Percentiles rank a stretch among this genome's conserved stretches.
These are phyloP conservation scores for Clavispora santaluciae DNA, from an alignment of 805 yeast species.

Conservation along the genomic window DNA sequence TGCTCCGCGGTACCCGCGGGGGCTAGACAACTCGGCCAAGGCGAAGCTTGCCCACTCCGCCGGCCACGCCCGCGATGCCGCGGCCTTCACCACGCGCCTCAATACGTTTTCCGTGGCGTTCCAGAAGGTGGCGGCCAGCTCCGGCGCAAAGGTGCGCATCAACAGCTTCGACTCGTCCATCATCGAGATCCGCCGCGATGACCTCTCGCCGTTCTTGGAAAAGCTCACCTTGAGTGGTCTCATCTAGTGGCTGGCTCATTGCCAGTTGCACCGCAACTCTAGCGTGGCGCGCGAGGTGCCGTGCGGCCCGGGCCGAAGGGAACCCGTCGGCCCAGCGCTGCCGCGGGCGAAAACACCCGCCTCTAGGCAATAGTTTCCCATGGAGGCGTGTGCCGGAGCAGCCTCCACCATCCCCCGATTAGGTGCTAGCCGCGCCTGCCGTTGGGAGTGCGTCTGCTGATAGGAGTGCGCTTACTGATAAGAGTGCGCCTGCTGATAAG, in stretches of 20 bases:
- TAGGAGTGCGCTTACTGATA: too few relatives aligned
- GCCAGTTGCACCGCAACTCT: too few relatives aligned
- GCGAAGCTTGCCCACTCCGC: constrained; percentile 24
- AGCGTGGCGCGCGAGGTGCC: too few relatives aligned
- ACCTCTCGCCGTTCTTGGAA: constrained; percentile 82
- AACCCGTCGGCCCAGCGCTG: too few relatives aligned
- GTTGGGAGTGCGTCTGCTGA: too few relatives aligned
- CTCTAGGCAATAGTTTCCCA: too few relatives aligned
- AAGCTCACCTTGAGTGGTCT: constrained; percentile 70
- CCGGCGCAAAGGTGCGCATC: constrained; percentile 84
- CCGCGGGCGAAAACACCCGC: too few relatives aligned
- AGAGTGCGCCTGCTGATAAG: too few relatives aligned
- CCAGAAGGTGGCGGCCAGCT: constrained; percentile 76
- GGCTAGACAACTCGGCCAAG: constrained; percentile 31
- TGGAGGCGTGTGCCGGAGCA: too few relatives aligned
- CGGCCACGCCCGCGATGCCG: constrained; percentile 21
- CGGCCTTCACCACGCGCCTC: constrained; percentile 46
- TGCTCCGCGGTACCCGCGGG: constrained; percentile 72
- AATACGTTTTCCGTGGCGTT: constrained; percentile 90
- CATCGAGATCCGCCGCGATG: constrained; percentile 85
- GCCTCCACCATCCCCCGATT: too few relatives aligned
- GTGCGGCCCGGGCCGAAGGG: too few relatives aligned
- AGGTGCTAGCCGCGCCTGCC: background rate
- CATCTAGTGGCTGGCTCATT: constrained; percentile 14
- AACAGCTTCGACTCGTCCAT: constrained; percentile 95